Base-by-base conservation (phyloP, 2,329 filamentous ascomycete genomes). In the Ustilaginoidea virens region DNA sequence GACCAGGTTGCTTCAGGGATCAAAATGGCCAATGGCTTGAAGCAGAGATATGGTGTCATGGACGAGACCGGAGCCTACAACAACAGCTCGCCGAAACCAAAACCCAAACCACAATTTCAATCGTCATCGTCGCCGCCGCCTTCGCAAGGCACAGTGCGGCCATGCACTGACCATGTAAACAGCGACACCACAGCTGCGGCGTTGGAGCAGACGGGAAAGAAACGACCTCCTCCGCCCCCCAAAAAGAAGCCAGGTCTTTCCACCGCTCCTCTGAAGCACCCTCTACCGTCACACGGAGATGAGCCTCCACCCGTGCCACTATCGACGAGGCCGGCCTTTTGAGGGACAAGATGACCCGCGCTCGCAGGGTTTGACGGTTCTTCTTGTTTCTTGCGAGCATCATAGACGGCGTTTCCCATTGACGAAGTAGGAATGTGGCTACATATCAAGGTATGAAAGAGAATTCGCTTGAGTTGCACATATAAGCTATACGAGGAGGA, bases 1-100 rank as follows among this genome's bases (percentile, higher is more conserved):
- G 75, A 76, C 12, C 72, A 80, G 45, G 67, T 80, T 5, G 64
- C 68, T 2, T 54, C 66, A 5, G 75, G 75, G 0, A 60, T 64
- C 41, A 57, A 61, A 42, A 62, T 60, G 13, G 72, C 73, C 4
- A 68, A 64, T 35, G 57, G 53, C 2, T 40, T 75, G 31, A 69
- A 73, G 31, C 64, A 74, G 43, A 75, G 71, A 44, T 77, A 77
- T 39, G 68, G 67, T 4, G 53, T 74, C 4, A 35, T 48, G 20
- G 49, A 57, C 22, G 58, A 51, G 37, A 39, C 55, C 4, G 48
- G 49, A 5, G 47, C 42, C 22, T 43, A 40, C 23, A 37, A 39
- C 4, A 37, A 35, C 32, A 21, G 9, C n/a, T n/a, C 7, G 47
- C 42, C 22, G 42, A 40, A 22, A 37, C 39, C 4, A 37, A 35